Evolutionary conservation across 2,329 filamentous ascomycete genomes (phyloP), one percentile per base, ranked within the genome.

Genomic region (Talaromyces amestolkiae): DNA sequence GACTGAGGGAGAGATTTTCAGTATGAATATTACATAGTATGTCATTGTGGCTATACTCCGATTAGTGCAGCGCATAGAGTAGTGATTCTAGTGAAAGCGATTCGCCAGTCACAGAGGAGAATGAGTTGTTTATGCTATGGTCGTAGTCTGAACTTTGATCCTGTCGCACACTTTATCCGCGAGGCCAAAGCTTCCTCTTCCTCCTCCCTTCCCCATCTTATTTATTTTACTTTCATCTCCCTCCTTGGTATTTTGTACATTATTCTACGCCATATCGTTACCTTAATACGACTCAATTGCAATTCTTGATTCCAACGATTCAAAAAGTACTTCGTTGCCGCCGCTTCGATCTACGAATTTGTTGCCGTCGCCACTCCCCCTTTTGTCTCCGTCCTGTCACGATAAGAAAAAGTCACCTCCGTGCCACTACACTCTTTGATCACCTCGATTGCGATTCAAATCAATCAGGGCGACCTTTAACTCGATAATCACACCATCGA

Each of bases 121-220:
- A 31, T 33, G 24, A 31, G 15, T n/a, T 33, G 11, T 11, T 24
- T 22, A 22, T 15, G 17, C 11, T 11, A 15, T 27, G 45, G 43
- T 47, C 19, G 39, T 22, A 19, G 43, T 22, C 43, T 49, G 9
- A 49, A 27, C 45, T 27, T 27, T 17, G 45, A 49, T 27, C n/a
- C n/a, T 24, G 24, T 49, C 31, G 43, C 58, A 45, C 39, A 60
- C n/a, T 49, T 61, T 61, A 47, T 41, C 58, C 39, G 39, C 41
- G 39, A 54, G 53, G 53, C 53, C 53, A 56, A 56, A 15, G 53
- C 53, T 56, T 56, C 51, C 9, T 35, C 51, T 17, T 33, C 15
- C 51, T 53, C 47, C 22, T 51, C 27, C 31, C 27, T 49, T 51
- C 49, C 27, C 49, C 15, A 33, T 22, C n/a, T 45, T 24, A 7